Evolutionary conservation across 1,284 basidiomycete genomes (phyloP).

Genomic region (Mycena sp.): DNA sequence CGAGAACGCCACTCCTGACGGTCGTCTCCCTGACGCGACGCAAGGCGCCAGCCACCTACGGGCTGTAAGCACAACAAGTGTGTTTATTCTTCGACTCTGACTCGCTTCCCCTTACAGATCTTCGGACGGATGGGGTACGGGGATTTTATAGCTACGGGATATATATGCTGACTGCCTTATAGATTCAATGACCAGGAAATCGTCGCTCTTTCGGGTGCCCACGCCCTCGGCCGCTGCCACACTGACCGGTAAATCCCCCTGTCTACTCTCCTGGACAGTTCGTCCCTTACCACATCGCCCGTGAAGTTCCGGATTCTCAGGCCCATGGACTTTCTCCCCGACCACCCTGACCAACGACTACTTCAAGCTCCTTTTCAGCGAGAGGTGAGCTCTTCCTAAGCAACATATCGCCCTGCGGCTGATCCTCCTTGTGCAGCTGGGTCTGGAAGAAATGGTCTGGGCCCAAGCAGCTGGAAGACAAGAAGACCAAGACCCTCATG

Average conservation of each 20-base stretch:
- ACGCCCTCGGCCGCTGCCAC: conserved; percentile 97
- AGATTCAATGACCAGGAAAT: conserved; percentile 97
- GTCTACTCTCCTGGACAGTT: neutral
- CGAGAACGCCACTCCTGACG: conserved; percentile 87
- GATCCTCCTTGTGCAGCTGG: conserved; percentile 64
- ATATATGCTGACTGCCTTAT: conserved; percentile 8
- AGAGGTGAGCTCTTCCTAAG: conserved; percentile 67
- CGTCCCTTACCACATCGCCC: neutral
- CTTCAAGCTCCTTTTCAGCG: conserved; percentile 88
- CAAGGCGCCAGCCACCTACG: conserved; percentile 90
- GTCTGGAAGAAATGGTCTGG: conserved; percentile 91
- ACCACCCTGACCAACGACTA: conserved; percentile 91
- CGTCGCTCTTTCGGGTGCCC: conserved; percentile 93
- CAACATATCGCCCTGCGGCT: neutral
- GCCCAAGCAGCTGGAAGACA: conserved; percentile 95
- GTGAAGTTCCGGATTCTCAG: conserved; percentile 85
- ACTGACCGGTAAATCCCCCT: conserved; percentile 59
- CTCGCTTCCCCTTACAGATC: conserved; percentile 57
- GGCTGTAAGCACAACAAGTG: conserved; percentile 53
- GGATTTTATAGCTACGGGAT: conserved; percentile 34
- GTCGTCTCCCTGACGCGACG: conserved; percentile 91
- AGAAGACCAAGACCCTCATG: conserved; percentile 90
- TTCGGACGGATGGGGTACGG: conserved; percentile 89
- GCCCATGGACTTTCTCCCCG: conserved; percentile 92
- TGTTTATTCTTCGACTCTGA: conserved; percentile 10